Conservation (phyloP, 345 rosid species). For the Raphanus raphanistrum region DNA sequence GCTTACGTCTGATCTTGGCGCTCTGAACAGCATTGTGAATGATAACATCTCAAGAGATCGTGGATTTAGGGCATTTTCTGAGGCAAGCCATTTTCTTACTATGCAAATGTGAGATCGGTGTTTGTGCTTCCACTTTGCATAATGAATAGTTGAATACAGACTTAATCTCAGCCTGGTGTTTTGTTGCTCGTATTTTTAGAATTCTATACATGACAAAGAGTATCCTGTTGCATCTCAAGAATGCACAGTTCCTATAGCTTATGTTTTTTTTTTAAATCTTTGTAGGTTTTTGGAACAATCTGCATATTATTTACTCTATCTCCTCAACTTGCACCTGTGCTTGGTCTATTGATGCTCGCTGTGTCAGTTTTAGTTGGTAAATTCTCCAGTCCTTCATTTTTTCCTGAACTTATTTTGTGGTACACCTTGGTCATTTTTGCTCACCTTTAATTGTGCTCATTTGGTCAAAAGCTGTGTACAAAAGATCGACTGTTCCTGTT, state of each 20-base stretch:
- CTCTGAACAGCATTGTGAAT: constrained; percentile 71
- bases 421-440: constrained; percentile 27
- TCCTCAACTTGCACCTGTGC: constrained; percentile 89
- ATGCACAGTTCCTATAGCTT: constrained; percentile 9
- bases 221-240: constrained; percentile 4
- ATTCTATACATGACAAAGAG: neutral
- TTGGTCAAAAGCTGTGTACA: constrained; percentile 62
- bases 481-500: constrained; percentile 83
- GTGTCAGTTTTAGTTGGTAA: constrained; percentile 86
- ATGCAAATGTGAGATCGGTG: constrained; percentile 58
- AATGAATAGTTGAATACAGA: neutral
- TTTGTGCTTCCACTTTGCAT: constrained; percentile 7
- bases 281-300: constrained; percentile 77
- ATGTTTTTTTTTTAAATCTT: constrained; percentile 9
- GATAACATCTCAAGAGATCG: constrained; percentile 97
- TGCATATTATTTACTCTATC: constrained; percentile 76
- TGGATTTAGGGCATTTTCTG: constrained; percentile 94
- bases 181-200: constrained; percentile 8
- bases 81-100: constrained; percentile 85
- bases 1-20: constrained; percentile 89
- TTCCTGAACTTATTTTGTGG: neutral
- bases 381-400: neutral
- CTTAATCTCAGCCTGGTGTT: constrained; percentile 4
- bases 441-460: constrained; percentile 33
- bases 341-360: constrained; percentile 70